Percentiles rank a stretch among this genome's conserved stretches.
Evolutionary conservation across 192 early-diverging fungal genomes (phyloP).

Genomic region (Cetraspora pellucida): DNA sequence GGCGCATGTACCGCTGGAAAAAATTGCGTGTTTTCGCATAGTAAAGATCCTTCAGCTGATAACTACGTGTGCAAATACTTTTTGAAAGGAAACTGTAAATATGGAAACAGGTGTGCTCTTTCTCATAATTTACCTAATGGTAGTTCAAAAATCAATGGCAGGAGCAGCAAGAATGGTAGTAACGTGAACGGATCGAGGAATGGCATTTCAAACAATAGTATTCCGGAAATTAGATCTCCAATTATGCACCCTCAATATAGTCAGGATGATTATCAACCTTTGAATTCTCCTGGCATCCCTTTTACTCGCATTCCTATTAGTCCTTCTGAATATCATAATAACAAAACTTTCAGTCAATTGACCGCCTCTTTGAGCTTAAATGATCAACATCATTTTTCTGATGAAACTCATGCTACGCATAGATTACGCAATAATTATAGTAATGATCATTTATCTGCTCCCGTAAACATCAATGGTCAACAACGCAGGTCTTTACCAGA

Average conservation of each 20-base stretch:
- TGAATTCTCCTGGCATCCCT: slow-evolving; percentile 21
- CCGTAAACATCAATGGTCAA: slow-evolving; percentile 38
- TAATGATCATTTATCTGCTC: slow-evolving; percentile 45
- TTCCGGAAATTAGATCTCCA: slow-evolving; percentile 35
- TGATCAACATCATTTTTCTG: slow-evolving; percentile 7
- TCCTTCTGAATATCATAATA: slow-evolving; percentile 13
- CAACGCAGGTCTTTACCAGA: slow-evolving; percentile 48
- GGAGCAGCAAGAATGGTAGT: not conserved
- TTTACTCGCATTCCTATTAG: slow-evolving; percentile 36
- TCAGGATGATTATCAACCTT: slow-evolving; percentile 29
- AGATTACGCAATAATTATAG: not conserved
- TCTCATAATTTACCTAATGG: slow-evolving; percentile 48
- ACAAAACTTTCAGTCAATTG: slow-evolving; percentile 19
- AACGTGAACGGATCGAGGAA: not conserved
- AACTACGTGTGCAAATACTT: slow-evolving; percentile 75
- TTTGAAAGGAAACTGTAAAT: slow-evolving; percentile 79
- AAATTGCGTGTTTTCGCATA: slow-evolving; percentile 77
- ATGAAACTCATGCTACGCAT: not conserved
- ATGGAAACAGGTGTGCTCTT: slow-evolving; percentile 75
- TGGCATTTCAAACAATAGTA: slow-evolving; percentile 3
- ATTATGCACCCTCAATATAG: slow-evolving; percentile 21
- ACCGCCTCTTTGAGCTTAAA: slow-evolving; percentile 30
- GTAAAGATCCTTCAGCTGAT: slow-evolving; percentile 61
- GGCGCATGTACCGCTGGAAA: slow-evolving; percentile 76
- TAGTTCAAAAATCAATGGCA: slow-evolving; percentile 27